These are phyloP conservation scores for Myriangium duriaei DNA, from an alignment of 2,329 filamentous ascomycete genomes.

Conservation along the genomic window DNA sequence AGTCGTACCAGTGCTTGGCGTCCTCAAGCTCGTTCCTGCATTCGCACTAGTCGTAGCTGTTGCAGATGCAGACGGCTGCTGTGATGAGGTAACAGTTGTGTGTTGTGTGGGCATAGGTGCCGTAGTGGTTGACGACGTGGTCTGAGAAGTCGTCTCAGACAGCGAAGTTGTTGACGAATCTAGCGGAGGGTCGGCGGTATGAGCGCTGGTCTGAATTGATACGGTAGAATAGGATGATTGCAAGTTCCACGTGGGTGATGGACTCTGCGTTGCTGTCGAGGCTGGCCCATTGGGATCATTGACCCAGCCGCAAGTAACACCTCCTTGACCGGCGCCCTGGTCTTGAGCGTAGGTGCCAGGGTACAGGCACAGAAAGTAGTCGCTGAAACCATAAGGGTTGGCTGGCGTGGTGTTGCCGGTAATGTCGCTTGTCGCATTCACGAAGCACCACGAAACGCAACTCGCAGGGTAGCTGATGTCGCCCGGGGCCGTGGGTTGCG, in stretches of 20 bases:
- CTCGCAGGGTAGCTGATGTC: constrained; percentile 8
- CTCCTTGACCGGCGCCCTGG: background rate
- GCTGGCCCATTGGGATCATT: background rate
- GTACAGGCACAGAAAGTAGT: background rate
- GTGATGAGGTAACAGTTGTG: too few species aligned
- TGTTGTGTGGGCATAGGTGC: too few species aligned
- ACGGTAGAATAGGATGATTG: background rate
- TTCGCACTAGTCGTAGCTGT: too few species aligned
- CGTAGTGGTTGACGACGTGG: too few species aligned
- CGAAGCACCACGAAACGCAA: constrained; percentile 7
- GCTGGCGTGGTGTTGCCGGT: background rate
- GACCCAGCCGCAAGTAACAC: background rate
- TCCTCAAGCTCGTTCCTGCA: too few species aligned
- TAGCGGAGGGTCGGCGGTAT: background rate
- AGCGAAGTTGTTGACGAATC: too few species aligned
- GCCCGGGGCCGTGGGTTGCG: constrained; percentile 1
- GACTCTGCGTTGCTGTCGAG: background rate
- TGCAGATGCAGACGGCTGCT: too few species aligned
- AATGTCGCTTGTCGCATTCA: constrained; percentile 4
- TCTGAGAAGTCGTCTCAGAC: too few species aligned
- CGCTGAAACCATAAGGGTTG: background rate
- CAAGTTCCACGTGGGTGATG: too few species aligned
- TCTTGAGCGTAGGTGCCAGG: background rate
- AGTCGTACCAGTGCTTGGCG: too few species aligned
- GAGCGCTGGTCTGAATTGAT: background rate